Conservation (phyloP, 805 yeast genomes). For the Huiozyma sinensis region DNA sequence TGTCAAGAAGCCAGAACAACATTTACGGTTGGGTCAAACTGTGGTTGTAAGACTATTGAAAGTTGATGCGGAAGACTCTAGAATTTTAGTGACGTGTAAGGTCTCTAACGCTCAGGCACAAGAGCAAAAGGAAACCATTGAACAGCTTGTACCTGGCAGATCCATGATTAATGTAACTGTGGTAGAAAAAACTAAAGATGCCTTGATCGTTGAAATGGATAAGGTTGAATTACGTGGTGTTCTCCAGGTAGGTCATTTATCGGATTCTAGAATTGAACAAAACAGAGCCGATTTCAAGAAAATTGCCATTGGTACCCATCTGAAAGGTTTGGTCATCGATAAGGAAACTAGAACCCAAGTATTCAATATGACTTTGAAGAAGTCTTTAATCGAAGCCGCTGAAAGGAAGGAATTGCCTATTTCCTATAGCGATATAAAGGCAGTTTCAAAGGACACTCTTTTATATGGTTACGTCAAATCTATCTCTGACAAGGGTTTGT, state of each 20-base stretch:
- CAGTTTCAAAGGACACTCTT: constrained; percentile 31
- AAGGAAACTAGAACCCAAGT: constrained; percentile 53
- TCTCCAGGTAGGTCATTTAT: constrained; percentile 59
- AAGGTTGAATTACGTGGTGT: constrained; percentile 53
- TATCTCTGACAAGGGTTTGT: constrained; percentile 69
- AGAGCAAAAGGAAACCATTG: constrained; percentile 38
- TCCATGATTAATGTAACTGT: constrained; percentile 49
- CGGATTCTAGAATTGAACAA: constrained; percentile 68
- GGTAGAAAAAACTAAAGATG: constrained; percentile 66
- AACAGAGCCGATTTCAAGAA: constrained; percentile 56
- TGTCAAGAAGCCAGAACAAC: constrained; percentile 67
- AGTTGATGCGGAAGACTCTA: constrained; percentile 41
- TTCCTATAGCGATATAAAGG: constrained; percentile 44
- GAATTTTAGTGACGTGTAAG: constrained; percentile 66
- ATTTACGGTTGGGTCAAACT: constrained; percentile 75
- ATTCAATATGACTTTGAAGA: constrained; percentile 53
- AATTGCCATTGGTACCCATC: constrained; percentile 46
- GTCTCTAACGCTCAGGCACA: constrained; percentile 42
- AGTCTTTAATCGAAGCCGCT: constrained; percentile 57
- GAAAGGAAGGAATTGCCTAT: constrained; percentile 43
- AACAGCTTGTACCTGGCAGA: constrained; percentile 47
- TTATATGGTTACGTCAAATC: constrained; percentile 71
- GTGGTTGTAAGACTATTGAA: constrained; percentile 56
- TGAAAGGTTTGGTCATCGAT: constrained; percentile 56
- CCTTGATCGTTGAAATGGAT: constrained; percentile 51